Base-by-base conservation (phyloP, 331 rosid species). In the Prunus yedoensis region DNA sequence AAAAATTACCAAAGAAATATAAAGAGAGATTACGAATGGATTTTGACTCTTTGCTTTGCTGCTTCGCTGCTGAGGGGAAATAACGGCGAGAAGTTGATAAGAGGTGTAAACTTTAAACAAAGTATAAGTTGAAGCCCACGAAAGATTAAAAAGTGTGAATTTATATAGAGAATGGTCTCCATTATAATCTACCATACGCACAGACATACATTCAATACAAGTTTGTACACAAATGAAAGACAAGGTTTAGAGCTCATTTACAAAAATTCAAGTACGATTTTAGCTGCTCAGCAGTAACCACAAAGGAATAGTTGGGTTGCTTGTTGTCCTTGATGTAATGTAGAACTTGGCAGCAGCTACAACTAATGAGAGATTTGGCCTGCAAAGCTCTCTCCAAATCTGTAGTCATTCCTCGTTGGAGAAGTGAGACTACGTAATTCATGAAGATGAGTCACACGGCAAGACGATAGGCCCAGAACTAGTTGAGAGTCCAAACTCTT, bases 401-500 rank as follows among this genome's bases (percentile, higher is more conserved):
- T 59, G 11, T 15, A 15, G 9, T 14, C 3, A 16, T 0, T 12
- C 45, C 59, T 23, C 59, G 21, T 1, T 27, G 57, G 43, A 68
- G 18, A 27, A 68, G 11, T 7, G 41, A 47, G 45, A 68, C 12
- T 15, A 68, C 16, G 43, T 68, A 49, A 50, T 68, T 49, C 74
- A 30, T 70, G 28, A 5, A 47, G 23, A 17, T 1, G 57, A 14
- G 21, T 41, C 54, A 23, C 54, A 46, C 14, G 8, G 23, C 23
- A 25, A 25, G 13, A 8, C 5, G 23, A 50, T 38, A 12, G 13
- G 51, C 3, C 28, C 14, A 28, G 15, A 35, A 56, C 30, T 20
- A 20, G 41, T 77, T 49, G 75, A 49, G 7, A 68, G 23, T 47
- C 80, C 75, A 68, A 77, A 68, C 69, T 68, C 80, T 25, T 54